Conservation (phyloP, 208 protist genomes). For the Vickermania spadyakhi region DNA sequence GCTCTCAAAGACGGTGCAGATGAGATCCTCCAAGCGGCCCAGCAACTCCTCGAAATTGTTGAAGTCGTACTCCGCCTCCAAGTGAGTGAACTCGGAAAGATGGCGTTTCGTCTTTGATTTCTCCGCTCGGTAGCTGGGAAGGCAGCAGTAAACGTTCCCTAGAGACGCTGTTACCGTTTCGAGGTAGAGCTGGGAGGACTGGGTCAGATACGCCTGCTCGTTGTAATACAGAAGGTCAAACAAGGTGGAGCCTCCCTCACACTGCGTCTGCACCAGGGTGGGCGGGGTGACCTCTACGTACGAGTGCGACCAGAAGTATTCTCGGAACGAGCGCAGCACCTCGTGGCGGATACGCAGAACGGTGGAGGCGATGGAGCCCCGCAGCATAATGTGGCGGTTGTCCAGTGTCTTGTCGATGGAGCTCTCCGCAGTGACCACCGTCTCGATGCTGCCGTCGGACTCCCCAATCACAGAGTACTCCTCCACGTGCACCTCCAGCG, state of each 20-base stretch:
- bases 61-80: slow-evolving; percentile 96
- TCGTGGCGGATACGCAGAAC: slow-evolving; percentile 90
- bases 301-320: slow-evolving; percentile 89
- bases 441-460: slow-evolving; percentile 82
- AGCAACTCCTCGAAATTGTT: slow-evolving; percentile 97
- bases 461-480: slow-evolving; percentile 82
- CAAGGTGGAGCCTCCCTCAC: slow-evolving; percentile 97
- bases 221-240: slow-evolving; percentile 98
- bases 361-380: slow-evolving; percentile 82
- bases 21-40: slow-evolving; percentile 92
- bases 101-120: slow-evolving; percentile 97
- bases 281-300: slow-evolving; percentile 96
- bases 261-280: slow-evolving; percentile 97
- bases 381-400: slow-evolving; percentile 93
- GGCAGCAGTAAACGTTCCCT: slow-evolving; percentile 95
- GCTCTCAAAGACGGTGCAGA: slow-evolving; percentile 77
- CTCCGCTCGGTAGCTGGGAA: slow-evolving; percentile 97
- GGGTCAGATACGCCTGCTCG: slow-evolving; percentile 96
- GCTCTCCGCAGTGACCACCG: slow-evolving; percentile 88
- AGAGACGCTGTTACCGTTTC: slow-evolving; percentile 94
- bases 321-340: slow-evolving; percentile 89
- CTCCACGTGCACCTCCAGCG: slow-evolving; percentile 81
- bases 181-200: slow-evolving; percentile 98
- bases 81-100: slow-evolving; percentile 98
- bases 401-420: slow-evolving; percentile 89